Evolutionary conservation across 768 basidiomycete genomes (phyloP), one percentile per base, ranked within the genome.

Genomic region (Leccinum incarnatum): DNA sequence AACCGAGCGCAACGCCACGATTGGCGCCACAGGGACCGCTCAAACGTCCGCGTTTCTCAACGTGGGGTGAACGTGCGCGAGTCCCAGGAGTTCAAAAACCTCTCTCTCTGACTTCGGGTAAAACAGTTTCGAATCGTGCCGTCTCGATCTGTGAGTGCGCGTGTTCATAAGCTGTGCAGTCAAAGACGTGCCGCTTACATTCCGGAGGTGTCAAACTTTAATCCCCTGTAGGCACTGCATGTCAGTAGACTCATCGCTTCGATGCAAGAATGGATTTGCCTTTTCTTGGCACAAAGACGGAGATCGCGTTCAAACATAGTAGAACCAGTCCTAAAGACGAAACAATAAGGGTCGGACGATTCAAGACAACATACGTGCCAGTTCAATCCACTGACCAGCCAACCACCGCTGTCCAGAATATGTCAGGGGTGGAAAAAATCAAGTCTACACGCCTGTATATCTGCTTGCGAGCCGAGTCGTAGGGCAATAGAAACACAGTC

Each of bases 281-380:
- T 82, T 62, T 79, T 72, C 66, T 90, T 90, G 2, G 88, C 88
- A 82, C 86, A 89, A 14, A 83, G 73, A 61, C 91, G 80, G 52
- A 97, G 71, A 72, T 96, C 95, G 27, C 93, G 77, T 72, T 96
- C 84, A 69, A 97, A 96, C 85, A 93, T 89, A 60, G 83, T 92
- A 5, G 90, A 94, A 1, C 95, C 94, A 5, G 88, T 89, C 90
- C 90, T 91, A 59, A 21, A 55, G 29, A 34, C 25, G 37, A 4
- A 48, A 45, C 17, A 17, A 37, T 19, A 5, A 48, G 21, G 19
- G 23, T 47, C 21, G 36, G 47, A 42, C 29, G 6, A 17, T 12
- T 40, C 3, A 30, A 21, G 19, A 27, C 17, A 15, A 21, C 17
- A 19, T 40, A 23, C 4, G 37, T 14, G 30, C 30, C 23, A 7